Evolutionary conservation across 805 yeast genomes (phyloP).

Genomic region (Cyberlindnera nakhonratchasimensis): DNA sequence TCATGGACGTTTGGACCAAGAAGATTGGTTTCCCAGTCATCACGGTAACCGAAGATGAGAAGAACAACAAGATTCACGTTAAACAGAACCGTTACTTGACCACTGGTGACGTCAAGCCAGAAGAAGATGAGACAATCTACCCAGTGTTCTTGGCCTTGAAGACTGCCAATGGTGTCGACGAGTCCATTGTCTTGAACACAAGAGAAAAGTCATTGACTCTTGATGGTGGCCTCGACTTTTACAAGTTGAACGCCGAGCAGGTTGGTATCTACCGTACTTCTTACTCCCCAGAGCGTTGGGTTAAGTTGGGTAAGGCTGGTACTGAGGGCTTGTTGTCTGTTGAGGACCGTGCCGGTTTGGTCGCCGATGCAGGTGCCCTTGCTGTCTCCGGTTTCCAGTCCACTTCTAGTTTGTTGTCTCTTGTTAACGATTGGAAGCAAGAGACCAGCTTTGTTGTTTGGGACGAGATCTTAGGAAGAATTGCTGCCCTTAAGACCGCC

Average conservation of each 20-base stretch:
- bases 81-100: constrained; percentile 73
- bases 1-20: constrained; percentile 80
- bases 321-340: constrained; percentile 57
- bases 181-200: constrained; percentile 49
- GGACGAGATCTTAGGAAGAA: constrained; percentile 52
- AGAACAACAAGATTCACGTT: constrained; percentile 43
- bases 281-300: constrained; percentile 66
- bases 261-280: constrained; percentile 74
- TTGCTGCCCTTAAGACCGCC: constrained; percentile 47
- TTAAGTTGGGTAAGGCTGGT: constrained; percentile 59
- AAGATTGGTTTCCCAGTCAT: constrained; percentile 77
- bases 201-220: constrained; percentile 47
- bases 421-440: constrained; percentile 56
- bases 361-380: constrained; percentile 74
- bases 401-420: constrained; percentile 55
- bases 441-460: constrained; percentile 66
- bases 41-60: constrained; percentile 54
- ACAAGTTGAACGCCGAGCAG: constrained; percentile 70
- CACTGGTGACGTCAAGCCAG: constrained; percentile 73
- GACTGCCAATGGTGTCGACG: constrained; percentile 57
- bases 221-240: constrained; percentile 44
- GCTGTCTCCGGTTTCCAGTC: constrained; percentile 68
- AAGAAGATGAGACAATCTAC: constrained; percentile 65
- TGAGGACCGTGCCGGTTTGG: constrained; percentile 75
- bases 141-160: constrained; percentile 69